Evolutionary conservation across 164 flowering plant species (phyloP), one percentile per base, ranked within the genome.

Genomic region (Protea cynaroides): DNA sequence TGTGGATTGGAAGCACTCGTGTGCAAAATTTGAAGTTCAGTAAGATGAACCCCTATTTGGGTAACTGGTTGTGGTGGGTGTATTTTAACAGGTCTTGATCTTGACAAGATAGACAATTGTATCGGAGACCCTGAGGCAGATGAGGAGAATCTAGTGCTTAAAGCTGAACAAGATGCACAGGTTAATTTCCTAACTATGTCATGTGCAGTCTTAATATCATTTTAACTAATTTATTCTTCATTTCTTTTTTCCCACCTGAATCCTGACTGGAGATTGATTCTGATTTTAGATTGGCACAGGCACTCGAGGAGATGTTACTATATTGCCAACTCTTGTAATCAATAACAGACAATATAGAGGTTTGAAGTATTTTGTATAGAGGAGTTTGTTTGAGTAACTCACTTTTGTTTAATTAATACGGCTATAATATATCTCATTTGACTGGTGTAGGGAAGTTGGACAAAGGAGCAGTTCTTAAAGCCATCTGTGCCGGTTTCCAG

Each of bases 291-390:
- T 90, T 63, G 98, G 97, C 53, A 86, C 84, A 70, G 97, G 92
- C 24, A 58, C 96, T 24, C 89, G 97, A 43, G 97, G 98, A 63
- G 97, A 91, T 78, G 97, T 94, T 56, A 94, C 98, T 52, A 94
- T 91, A 66, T 76, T 94, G 77, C 98, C 98, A 18, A 94, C 98
- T 62, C 97, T 94, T 73, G 87, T 94, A 7, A 83, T 94, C 58
- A 94, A 90, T 75, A 79, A 83, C 67, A 78, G 96, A 69, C 96
- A 94, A 72, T 94, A 90, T 63, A 83, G 97, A 89, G 97, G 98
- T 89, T 40, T 63, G 71, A 50, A 47, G 25, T 47, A 23, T 15
- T 15, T 61, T n/a, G 37, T 34, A 56, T 25, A 21, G 23, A 61
- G 54, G 11, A 25, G 40, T 52, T 25, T 53, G 18, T 12, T 19